Percentiles rank a stretch among this genome's conserved stretches.
phyloP scores from a whole-genome alignment of 345 rosid species.

The Bretschneidera sinensis region DNA sequence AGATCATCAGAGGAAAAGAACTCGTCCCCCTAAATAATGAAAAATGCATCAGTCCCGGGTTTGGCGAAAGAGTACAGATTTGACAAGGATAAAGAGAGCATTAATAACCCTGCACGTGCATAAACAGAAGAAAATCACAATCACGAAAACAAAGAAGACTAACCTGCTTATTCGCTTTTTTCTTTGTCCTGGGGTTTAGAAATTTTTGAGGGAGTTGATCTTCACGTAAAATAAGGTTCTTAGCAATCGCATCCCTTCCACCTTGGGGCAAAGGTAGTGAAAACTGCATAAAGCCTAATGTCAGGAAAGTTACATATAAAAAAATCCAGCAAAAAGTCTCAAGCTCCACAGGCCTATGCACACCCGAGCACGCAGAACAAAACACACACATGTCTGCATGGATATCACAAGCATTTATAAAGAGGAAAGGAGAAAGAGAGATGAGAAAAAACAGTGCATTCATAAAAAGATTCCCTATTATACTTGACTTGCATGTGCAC shows the following conservation, averaged over 20 bases:
- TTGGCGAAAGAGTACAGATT: not conserved
- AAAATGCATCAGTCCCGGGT: not conserved
- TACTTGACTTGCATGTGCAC: too few species aligned
- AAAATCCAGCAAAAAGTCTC: not conserved
- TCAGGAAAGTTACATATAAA: not conserved
- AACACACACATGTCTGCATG: not conserved
- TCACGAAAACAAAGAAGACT: conserved; percentile 3
- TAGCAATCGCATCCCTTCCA: conserved; percentile 85
- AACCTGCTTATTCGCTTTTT: conserved; percentile 67
- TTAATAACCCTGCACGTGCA: not conserved
- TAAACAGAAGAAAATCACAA: not conserved
- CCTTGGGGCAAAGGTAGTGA: conserved; percentile 88
- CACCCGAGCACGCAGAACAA: not conserved
- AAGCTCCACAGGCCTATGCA: not conserved
- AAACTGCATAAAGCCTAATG: conserved; percentile 42
- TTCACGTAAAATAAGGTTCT: conserved; percentile 74
- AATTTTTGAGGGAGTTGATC: conserved; percentile 91
- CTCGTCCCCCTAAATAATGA: conserved; percentile 56
- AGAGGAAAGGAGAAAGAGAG: too few species aligned
- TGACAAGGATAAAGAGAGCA: not conserved
- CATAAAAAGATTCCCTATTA: too few species aligned
- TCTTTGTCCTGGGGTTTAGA: conserved; percentile 79
- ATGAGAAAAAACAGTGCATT: too few species aligned
- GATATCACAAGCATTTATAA: too few species aligned
- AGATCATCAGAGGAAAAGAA: conserved; percentile 44